Evolutionary conservation across 2,329 filamentous ascomycete species (phyloP).

Genomic region (Aspergillus jensenii): DNA sequence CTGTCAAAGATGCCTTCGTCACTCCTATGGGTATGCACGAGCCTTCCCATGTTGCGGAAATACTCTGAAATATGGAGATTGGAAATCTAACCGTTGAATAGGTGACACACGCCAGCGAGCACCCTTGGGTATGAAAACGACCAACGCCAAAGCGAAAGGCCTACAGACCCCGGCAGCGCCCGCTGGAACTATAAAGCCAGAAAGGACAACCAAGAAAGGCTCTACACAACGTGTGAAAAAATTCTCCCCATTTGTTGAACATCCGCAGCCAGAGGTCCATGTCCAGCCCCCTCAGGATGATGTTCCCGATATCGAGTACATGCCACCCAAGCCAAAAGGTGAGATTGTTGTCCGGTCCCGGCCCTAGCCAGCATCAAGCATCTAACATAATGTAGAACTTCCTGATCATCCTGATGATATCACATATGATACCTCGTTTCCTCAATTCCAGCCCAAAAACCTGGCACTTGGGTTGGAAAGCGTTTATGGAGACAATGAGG

Average conservation of each 20-base stretch:
- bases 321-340: slow-evolving; percentile 69
- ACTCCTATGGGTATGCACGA: slow-evolving; percentile 72
- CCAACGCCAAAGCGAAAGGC: slow-evolving; percentile 79
- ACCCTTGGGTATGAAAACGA: slow-evolving; percentile 90
- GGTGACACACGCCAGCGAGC: slow-evolving; percentile 69
- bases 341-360: slow-evolving; percentile 13
- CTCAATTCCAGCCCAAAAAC: slow-evolving; percentile 55
- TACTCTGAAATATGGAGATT: background rate
- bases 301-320: slow-evolving; percentile 83
- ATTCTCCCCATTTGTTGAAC: slow-evolving; percentile 51
- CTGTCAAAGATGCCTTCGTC: slow-evolving; percentile 65
- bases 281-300: slow-evolving; percentile 49
- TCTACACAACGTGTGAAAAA: slow-evolving; percentile 63
- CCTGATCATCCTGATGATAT: slow-evolving; percentile 48
- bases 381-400: slow-evolving; percentile 41
- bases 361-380: slow-evolving; percentile 11
- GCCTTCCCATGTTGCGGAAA: background rate
- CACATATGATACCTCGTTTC: slow-evolving; percentile 50
- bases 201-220: slow-evolving; percentile 62
- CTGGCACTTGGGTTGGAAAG: slow-evolving; percentile 52
- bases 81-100: slow-evolving; percentile 4
- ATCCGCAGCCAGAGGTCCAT: slow-evolving; percentile 48
- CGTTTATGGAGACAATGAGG: slow-evolving; percentile 49
- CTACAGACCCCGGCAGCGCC: slow-evolving; percentile 67
- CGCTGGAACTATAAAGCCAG: slow-evolving; percentile 57